These are phyloP conservation scores for Lactarius psammicola DNA, from an alignment of 768 basidiomycete species.

Conservation along the genomic window DNA sequence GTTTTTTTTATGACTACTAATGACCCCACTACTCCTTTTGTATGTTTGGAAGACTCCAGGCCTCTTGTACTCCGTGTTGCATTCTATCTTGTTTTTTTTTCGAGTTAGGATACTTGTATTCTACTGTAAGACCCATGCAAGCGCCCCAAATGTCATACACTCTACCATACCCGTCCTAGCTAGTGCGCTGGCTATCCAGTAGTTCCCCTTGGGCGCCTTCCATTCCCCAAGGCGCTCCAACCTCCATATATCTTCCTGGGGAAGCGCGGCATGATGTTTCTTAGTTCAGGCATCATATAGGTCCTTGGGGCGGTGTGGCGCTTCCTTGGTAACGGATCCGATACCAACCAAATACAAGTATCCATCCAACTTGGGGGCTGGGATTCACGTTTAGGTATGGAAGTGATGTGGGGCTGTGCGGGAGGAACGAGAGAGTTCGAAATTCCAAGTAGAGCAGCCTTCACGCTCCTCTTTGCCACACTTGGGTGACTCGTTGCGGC, in stretches of 20 bases:
- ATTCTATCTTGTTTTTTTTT: no score
- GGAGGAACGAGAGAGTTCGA: not conserved
- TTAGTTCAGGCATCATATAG: not conserved
- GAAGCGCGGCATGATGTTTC: not conserved
- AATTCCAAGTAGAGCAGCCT: not conserved
- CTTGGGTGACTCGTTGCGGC: not conserved
- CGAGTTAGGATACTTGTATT: not conserved
- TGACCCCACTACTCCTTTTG: not conserved
- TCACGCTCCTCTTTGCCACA: not conserved
- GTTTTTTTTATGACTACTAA: conserved; percentile 4
- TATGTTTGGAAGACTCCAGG: not conserved
- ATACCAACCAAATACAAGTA: conserved; percentile 1
- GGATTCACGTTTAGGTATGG: not conserved
- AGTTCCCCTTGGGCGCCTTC: not conserved
- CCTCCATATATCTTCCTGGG: conserved; percentile 7
- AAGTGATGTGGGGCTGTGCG: not conserved
- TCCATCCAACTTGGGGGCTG: not conserved
- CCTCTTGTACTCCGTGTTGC: not conserved
- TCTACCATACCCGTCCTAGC: conserved; percentile 16
- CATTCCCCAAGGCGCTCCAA: not conserved
- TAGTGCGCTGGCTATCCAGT: not conserved
- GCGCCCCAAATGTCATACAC: conserved; percentile 2
- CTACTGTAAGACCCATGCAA: conserved; percentile 4
- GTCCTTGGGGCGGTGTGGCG: not conserved
- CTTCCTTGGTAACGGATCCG: not conserved